These are phyloP conservation scores for Phytopythium sindhum DNA, from an alignment of 352 stramenopile genomes.

Conservation along the genomic window DNA sequence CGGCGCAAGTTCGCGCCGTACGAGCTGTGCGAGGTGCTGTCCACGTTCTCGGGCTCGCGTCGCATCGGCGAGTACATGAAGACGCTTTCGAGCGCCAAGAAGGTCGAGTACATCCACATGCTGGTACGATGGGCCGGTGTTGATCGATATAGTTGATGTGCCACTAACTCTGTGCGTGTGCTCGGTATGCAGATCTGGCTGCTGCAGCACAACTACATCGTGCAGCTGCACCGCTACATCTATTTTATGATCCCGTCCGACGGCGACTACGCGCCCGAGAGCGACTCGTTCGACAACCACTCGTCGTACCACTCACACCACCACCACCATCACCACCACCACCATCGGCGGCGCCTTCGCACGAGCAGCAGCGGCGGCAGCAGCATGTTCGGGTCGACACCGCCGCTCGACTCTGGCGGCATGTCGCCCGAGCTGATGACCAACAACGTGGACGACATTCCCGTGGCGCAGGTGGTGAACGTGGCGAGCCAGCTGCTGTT, in stretches of 20 bases:
- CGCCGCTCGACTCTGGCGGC: slow-evolving; percentile 8
- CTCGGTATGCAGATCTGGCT: slow-evolving; percentile 58
- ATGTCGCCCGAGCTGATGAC: slow-evolving; percentile 1
- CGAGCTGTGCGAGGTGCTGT: slow-evolving; percentile 68
- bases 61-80: slow-evolving; percentile 83
- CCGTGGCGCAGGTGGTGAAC: slow-evolving; percentile 29
- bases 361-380: slow-evolving; percentile 18
- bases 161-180: background rate
- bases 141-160: background rate
- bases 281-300: slow-evolving; percentile 28
- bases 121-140: slow-evolving; percentile 26
- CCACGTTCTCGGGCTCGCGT: slow-evolving; percentile 65
- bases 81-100: slow-evolving; percentile 52
- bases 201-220: slow-evolving; percentile 78
- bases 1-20: slow-evolving; percentile 65
- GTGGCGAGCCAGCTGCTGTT: slow-evolving; percentile 44
- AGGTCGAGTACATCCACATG: slow-evolving; percentile 87
- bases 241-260: slow-evolving; percentile 85
- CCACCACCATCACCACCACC: background rate
- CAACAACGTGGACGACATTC: slow-evolving; percentile 10
- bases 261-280: slow-evolving; percentile 43
- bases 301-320: slow-evolving; percentile 17
- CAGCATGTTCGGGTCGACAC: slow-evolving; percentile 23
- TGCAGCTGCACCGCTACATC: slow-evolving; percentile 83
- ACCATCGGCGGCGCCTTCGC: slow-evolving; percentile 18